Evolutionary conservation across 139 green algal species (phyloP).

Genomic region (Chlorella sp.): DNA sequence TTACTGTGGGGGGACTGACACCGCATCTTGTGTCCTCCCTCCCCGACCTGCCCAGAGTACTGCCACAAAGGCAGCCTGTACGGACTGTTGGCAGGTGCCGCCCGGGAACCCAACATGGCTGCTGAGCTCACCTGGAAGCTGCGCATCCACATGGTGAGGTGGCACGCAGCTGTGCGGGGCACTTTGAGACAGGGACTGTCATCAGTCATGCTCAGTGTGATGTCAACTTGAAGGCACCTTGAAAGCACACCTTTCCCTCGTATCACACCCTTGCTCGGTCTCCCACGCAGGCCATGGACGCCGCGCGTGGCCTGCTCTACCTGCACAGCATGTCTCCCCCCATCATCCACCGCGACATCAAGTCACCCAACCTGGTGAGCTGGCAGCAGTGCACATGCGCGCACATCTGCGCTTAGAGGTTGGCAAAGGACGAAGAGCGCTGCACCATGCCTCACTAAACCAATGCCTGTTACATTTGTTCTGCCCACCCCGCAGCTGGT

Average conservation of each 20-base stretch:
- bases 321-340: constrained; percentile 9
- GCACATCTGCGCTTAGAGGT: no score
- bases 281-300: background rate
- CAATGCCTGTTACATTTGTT: no score
- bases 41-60: background rate
- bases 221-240: background rate
- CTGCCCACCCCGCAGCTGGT: background rate
- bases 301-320: constrained; percentile 5
- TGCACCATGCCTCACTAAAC: no score
- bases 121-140: background rate
- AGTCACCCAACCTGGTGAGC: background rate
- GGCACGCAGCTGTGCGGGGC: no score
- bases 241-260: no score
- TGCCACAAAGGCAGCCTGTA: constrained; percentile 1
- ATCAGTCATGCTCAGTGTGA: background rate
- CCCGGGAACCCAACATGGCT: background rate
- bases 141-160: background rate
- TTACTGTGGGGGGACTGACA: no score
- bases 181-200: no score
- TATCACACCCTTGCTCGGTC: no score
- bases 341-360: constrained; percentile 23
- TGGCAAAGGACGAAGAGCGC: no score
- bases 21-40: background rate
- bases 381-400: no score
- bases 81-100: background rate